Percentiles rank a stretch among this genome's conserved stretches.
These are phyloP conservation scores for Paraphaeosphaeria sporulosa DNA, from an alignment of 2,329 filamentous ascomycete genomes.

Conservation along the genomic window DNA sequence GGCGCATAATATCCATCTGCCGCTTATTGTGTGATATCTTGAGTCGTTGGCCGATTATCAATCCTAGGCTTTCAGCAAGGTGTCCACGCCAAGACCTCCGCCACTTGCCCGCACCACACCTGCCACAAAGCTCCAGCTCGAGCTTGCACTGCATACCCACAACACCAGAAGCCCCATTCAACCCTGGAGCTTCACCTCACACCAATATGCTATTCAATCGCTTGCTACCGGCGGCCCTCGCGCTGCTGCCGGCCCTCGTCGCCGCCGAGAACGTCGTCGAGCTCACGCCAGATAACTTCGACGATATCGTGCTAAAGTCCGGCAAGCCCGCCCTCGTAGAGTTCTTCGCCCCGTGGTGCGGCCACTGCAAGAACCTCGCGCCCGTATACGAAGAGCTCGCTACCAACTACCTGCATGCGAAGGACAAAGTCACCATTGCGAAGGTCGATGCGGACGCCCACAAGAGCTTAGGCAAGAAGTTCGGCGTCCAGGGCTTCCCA, in stretches of 20 bases:
- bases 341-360: conserved; percentile 99
- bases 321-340: conserved; percentile 96
- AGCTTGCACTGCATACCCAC: conserved; percentile 20
- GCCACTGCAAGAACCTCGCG: conserved; percentile 97
- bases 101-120: conserved; percentile 21
- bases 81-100: conserved; percentile 35
- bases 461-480: conserved; percentile 82
- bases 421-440: conserved; percentile 83
- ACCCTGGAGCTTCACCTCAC: conserved; percentile 23
- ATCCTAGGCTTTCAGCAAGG: conserved; percentile 24
- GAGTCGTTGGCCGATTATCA: conserved; percentile 12
- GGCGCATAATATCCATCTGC: not conserved
- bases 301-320: conserved; percentile 84
- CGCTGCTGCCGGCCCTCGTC: conserved; percentile 41
- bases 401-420: conserved; percentile 72
- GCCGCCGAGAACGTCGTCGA: conserved; percentile 88
- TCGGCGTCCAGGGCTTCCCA: conserved; percentile 92
- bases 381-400: conserved; percentile 94
- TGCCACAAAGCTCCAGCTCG: conserved; percentile 22
- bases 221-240: conserved; percentile 41
- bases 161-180: conserved; percentile 26
- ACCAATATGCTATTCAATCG: conserved; percentile 43
- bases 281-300: conserved; percentile 89
- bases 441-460: conserved; percentile 97
- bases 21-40: not conserved